Evolutionary conservation across 768 basidiomycete genomes (phyloP).

Genomic region (Tulasnella sp.): DNA sequence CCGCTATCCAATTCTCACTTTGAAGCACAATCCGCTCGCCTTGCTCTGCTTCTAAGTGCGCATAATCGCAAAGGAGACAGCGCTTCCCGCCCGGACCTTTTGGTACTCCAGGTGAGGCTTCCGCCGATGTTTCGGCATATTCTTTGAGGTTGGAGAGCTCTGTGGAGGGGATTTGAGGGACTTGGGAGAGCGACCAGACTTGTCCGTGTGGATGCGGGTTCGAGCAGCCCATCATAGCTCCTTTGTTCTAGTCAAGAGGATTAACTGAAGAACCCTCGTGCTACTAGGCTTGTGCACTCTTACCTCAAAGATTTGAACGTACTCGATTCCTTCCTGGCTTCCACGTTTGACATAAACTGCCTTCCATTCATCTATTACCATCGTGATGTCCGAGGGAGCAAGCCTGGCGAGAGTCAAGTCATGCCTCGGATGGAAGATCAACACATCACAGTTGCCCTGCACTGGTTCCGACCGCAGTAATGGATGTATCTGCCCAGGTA

Average conservation of each 20-base stretch:
- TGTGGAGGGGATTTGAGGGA: conserved; percentile 58
- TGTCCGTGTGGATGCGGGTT: conserved; percentile 94
- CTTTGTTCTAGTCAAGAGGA: conserved; percentile 62
- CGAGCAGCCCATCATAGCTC: conserved; percentile 88
- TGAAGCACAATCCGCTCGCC: conserved; percentile 53
- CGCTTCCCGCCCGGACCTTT: conserved; percentile 44
- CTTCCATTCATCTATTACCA: conserved; percentile 65
- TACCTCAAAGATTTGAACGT: conserved; percentile 89
- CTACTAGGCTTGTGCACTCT: conserved; percentile 9
- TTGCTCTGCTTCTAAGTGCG: conserved; percentile 46
- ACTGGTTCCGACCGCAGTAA: conserved; percentile 55
- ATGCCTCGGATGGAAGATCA: conserved; percentile 78
- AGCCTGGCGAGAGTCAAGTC: conserved; percentile 74
- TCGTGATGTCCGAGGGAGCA: conserved; percentile 40
- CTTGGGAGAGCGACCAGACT: conserved; percentile 63
- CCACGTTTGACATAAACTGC: conserved; percentile 50
- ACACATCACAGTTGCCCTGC: conserved; percentile 75
- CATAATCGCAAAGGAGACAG: conserved; percentile 74
- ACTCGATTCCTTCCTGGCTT: conserved; percentile 51
- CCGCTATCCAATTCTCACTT: conserved; percentile 67
- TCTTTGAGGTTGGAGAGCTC: conserved; percentile 48
- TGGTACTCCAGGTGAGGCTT: conserved; percentile 37
- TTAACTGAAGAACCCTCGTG: neutral
- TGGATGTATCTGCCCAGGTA: conserved; percentile 45
- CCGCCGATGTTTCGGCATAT: conserved; percentile 31